phyloP scores from a whole-genome alignment of 2,329 filamentous ascomycete species.

The Aspergillus sp. region DNA sequence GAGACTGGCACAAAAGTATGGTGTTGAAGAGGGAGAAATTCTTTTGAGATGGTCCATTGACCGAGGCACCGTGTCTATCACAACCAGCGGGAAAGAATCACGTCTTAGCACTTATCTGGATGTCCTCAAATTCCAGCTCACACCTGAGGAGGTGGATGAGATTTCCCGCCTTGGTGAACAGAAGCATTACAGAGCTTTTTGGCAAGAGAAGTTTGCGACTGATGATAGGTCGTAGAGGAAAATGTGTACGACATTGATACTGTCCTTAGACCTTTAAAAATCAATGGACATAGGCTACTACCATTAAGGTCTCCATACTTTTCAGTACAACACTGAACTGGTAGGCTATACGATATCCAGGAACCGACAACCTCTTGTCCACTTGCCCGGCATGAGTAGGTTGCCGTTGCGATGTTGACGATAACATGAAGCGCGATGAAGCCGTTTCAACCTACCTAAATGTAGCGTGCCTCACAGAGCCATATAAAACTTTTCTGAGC shows the following conservation, averaged over 20 bases:
- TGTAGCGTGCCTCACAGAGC: not conserved
- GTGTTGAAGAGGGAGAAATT: conserved; percentile 58
- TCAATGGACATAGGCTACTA: conserved; percentile 1
- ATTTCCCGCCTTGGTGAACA: conserved; percentile 50
- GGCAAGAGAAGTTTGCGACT: conserved; percentile 49
- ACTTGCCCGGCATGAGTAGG: not conserved
- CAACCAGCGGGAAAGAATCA: conserved; percentile 61
- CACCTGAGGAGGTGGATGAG: conserved; percentile 56
- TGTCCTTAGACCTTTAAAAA: not conserved
- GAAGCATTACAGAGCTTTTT: conserved; percentile 55
- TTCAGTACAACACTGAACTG: not conserved
- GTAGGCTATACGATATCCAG: not conserved
- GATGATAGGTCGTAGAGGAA: conserved; percentile 40
- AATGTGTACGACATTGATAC: not conserved
- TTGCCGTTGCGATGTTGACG: not conserved
- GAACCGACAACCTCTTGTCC: not conserved
- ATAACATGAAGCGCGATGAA: not conserved
- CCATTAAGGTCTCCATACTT: not conserved
- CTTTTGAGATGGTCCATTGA: conserved; percentile 62
- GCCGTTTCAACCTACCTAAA: not conserved
- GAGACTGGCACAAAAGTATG: conserved; percentile 60
- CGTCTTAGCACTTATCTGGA: conserved; percentile 59
- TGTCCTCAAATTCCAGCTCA: conserved; percentile 58
- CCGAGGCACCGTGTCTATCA: conserved; percentile 59
- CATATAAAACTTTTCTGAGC: not conserved